Conservation (phyloP, 306 rosid genomes). For the Crotalaria pallida region DNA sequence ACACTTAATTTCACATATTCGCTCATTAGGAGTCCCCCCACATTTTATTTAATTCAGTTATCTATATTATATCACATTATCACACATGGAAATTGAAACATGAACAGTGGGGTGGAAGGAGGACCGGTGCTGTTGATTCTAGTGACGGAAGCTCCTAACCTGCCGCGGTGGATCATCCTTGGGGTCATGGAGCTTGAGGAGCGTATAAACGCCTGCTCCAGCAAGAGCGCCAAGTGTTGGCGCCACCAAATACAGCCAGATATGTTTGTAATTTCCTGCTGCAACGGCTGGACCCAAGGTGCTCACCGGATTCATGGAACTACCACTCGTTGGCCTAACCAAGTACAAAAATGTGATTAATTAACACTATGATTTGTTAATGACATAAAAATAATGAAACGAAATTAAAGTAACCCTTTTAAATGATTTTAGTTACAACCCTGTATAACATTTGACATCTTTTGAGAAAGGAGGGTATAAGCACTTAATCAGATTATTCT, state of each 20-base stretch:
- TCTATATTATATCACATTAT: too few species aligned
- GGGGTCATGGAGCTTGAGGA: slow-evolving; percentile 52
- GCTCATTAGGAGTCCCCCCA: slow-evolving; percentile 17
- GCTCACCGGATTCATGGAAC: slow-evolving; percentile 96
- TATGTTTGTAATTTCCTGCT: slow-evolving; percentile 57
- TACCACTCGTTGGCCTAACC: slow-evolving; percentile 72
- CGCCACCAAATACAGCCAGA: slow-evolving; percentile 83
- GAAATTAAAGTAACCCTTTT: not conserved
- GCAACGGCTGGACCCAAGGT: slow-evolving; percentile 94
- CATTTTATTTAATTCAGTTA: slow-evolving; percentile 14
- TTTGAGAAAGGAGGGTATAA: too few species aligned
- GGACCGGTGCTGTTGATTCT: not conserved
- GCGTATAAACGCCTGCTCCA: slow-evolving; percentile 70
- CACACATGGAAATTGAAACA: not conserved
- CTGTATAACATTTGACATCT: too few species aligned
- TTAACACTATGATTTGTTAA: not conserved
- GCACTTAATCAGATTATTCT: too few species aligned
- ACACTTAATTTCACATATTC: slow-evolving; percentile 1
- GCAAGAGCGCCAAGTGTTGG: slow-evolving; percentile 80
- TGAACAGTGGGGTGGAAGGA: slow-evolving; percentile 15
- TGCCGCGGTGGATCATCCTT: slow-evolving; percentile 39
- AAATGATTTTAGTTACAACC: too few species aligned
- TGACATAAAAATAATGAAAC: not conserved
- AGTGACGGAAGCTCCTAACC: slow-evolving; percentile 84
- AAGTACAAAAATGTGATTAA: not conserved